Percentiles rank a stretch among this genome's conserved stretches.
Conservation (phyloP, 352 stramenopile genomes). For the Phytophthora brassicae region DNA sequence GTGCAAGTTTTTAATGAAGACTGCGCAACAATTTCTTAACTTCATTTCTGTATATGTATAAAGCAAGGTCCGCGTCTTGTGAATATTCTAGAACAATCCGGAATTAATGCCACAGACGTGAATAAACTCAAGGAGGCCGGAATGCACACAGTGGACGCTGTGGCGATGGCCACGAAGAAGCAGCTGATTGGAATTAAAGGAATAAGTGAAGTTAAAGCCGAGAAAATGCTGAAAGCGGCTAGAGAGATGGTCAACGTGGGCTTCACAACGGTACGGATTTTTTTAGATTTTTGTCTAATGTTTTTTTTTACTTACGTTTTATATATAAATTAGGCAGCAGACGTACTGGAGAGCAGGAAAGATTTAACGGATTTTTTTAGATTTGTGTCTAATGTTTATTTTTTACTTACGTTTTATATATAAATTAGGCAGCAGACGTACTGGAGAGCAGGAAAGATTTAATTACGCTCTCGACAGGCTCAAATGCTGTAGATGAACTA, state of each 20-base stretch:
- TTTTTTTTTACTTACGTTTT: too few species aligned
- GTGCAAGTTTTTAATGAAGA: slow-evolving; percentile 20
- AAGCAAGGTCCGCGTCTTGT: slow-evolving; percentile 84
- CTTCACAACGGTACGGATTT: slow-evolving; percentile 95
- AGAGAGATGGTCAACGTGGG: slow-evolving; percentile 98
- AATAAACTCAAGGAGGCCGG: slow-evolving; percentile 98
- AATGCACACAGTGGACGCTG: slow-evolving; percentile 98
- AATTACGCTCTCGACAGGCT: slow-evolving; percentile 94
- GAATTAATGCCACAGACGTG: slow-evolving; percentile 97
- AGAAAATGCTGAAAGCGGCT: slow-evolving; percentile 98
- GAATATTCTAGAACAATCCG: slow-evolving; percentile 94
- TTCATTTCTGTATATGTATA: neutral
- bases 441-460: slow-evolving; percentile 90
- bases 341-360: slow-evolving; percentile 87
- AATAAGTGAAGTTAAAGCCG: slow-evolving; percentile 98
- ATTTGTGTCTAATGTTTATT: slow-evolving; percentile 1
- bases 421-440: slow-evolving; percentile 80
- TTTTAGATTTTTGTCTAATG: neutral
- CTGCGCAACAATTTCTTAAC: slow-evolving; percentile 14
- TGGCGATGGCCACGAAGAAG: slow-evolving; percentile 97
- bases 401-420: too few species aligned
- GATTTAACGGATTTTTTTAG: slow-evolving; percentile 38
- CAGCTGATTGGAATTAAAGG: slow-evolving; percentile 98
- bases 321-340: slow-evolving; percentile 73
- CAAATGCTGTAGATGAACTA: slow-evolving; percentile 88